A percentile compares a stretch with the other conserved stretches of the same genome.
Evolutionary conservation across 768 basidiomycete species (phyloP).

Genomic region (Phanerochaete sordida): DNA sequence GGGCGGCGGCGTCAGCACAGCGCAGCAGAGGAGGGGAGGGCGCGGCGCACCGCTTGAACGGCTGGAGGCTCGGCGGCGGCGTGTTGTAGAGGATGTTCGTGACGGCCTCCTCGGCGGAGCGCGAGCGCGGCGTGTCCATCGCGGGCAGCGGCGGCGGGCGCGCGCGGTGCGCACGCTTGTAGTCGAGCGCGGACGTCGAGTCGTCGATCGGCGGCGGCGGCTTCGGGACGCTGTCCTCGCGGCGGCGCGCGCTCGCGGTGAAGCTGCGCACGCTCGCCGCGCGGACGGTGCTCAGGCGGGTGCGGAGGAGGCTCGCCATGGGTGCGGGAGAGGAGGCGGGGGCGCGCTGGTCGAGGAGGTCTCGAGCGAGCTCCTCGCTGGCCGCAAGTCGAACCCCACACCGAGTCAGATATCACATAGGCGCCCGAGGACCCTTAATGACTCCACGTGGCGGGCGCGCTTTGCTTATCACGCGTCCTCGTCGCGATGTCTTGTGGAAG

Average conservation of each 20-base stretch:
- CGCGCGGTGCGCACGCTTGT: slow-evolving; percentile 68
- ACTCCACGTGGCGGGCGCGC: neutral
- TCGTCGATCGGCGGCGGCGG: slow-evolving; percentile 84
- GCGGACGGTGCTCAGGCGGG: neutral
- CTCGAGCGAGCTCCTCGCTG: neutral
- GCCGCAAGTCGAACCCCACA: neutral
- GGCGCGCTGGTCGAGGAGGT: neutral
- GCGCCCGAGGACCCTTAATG: neutral
- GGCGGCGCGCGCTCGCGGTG: slow-evolving; percentile 14
- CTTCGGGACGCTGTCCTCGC: slow-evolving; percentile 40
- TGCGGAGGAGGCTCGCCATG: neutral
- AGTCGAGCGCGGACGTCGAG: slow-evolving; percentile 93
- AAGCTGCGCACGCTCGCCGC: slow-evolving; percentile 10
- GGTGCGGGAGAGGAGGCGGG: neutral
- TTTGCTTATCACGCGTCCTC: too few relatives aligned
- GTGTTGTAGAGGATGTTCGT: slow-evolving; percentile 98
- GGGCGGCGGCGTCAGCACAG: neutral
- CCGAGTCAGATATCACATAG: neutral
- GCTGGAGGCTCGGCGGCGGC: slow-evolving; percentile 85
- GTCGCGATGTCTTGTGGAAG: too few relatives aligned
- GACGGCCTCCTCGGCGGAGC: slow-evolving; percentile 93
- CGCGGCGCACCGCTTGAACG: slow-evolving; percentile 81
- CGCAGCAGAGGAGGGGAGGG: too few relatives aligned
- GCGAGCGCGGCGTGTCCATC: slow-evolving; percentile 78
- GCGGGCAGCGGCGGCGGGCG: slow-evolving; percentile 83